Evolutionary conservation across 805 yeast species (phyloP), one percentile per base, ranked within the genome.

Genomic region (Lachancea lanzarotensis): DNA sequence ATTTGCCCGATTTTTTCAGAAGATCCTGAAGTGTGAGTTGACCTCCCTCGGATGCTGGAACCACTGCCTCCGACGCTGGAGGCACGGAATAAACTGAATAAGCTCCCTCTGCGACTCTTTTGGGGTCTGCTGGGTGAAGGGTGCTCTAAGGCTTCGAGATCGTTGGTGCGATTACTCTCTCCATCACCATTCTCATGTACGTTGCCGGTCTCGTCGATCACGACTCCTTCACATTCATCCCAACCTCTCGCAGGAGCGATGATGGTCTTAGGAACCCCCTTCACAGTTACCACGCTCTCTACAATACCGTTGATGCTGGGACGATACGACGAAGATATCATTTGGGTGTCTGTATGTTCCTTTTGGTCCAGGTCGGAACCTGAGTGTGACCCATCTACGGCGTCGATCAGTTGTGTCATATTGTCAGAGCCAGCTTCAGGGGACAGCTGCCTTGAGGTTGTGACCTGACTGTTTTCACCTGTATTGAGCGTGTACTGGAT

Each of bases 261-360:
- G 49, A 88, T 84, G 3, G 95, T 87, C 70, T 88, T 88, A 55
- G 79, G 81, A 17, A 85, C 84, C 43, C 96, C 96, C 58, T 82
- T 81, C 22, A 84, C 84, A 41, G 82, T 84, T n/a, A 88, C 79
- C 15, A 88, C 82, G 34, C 85, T 79, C 65, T 88, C 96, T 44
- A 85, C 75, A 43, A 88, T 81, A 8, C 91, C 64, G 37, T 59
- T 57, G 30, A 52, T 54, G 35, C 57, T 54, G n/a, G 54, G 44
- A 31, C 55, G 51, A 43, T 53, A 56, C 17, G 58, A 54, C 7
- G 60, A 54, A 2, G 60, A 56, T 29, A 56, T 40, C 36, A 51
- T 38, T 18, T 34, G 43, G 4, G 47, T 44, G n/a, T 39, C 47
- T 10, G 38, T 33, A 12, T 20, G 16, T 17, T 36, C 46, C 12